These are phyloP conservation scores for Pyrenochaeta sp. DNA, from an alignment of 2,329 filamentous ascomycete genomes.

Conservation along the genomic window DNA sequence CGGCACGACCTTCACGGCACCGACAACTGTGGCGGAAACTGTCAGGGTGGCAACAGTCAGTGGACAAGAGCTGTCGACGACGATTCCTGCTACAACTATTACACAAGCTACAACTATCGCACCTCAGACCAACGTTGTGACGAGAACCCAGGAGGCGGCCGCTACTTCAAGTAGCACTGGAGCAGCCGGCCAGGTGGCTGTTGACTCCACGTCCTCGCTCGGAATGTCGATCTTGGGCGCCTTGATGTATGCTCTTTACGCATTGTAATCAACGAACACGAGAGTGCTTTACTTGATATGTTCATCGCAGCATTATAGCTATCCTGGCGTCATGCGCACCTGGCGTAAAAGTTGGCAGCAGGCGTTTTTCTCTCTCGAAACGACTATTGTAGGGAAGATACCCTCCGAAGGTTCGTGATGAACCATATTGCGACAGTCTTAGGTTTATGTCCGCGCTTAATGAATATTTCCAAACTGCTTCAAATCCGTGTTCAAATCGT, in stretches of 20 bases:
- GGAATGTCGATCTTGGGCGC: slow-evolving; percentile 37
- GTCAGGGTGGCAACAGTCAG: slow-evolving; percentile 27
- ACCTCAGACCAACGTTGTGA: slow-evolving; percentile 27
- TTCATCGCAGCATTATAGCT: background rate
- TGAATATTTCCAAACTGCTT: slow-evolving; percentile 17
- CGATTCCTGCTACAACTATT: slow-evolving; percentile 30
- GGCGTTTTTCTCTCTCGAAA: slow-evolving; percentile 1
- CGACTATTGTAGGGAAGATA: slow-evolving; percentile 27
- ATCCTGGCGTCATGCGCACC: background rate
- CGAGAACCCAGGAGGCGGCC: slow-evolving; percentile 22
- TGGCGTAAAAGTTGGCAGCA: background rate
- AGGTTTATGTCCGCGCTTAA: slow-evolving; percentile 16
- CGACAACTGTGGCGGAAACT: slow-evolving; percentile 31
- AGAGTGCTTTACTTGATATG: background rate
- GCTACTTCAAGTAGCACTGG: slow-evolving; percentile 27
- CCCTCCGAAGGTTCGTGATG: slow-evolving; percentile 17
- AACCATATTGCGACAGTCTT: slow-evolving; percentile 8
- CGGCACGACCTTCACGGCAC: slow-evolving; percentile 35
- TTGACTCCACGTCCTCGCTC: slow-evolving; percentile 28
- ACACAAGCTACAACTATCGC: slow-evolving; percentile 34
- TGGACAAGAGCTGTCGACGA: slow-evolving; percentile 26
- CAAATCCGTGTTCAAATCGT: background rate
- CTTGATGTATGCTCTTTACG: slow-evolving; percentile 35
- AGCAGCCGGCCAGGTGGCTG: slow-evolving; percentile 26
- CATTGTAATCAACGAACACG: slow-evolving; percentile 15